A percentile compares a stretch with the other conserved stretches of the same genome.
Conservation (phyloP, 2,329 filamentous ascomycete species). For the Onygena corvina region DNA sequence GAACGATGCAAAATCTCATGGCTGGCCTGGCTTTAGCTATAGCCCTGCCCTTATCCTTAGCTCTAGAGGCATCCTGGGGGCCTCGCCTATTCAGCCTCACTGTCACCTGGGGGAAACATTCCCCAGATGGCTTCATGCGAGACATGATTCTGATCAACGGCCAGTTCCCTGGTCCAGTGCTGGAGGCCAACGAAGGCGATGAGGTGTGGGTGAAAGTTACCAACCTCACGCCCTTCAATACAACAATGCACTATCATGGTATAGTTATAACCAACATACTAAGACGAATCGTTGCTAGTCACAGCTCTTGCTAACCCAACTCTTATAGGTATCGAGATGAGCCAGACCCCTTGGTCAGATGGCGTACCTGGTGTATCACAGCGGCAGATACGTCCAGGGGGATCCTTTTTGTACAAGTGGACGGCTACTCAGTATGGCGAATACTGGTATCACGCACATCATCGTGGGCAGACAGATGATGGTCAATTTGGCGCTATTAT, state of each 20-base stretch:
- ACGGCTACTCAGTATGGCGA: conserved; percentile 28
- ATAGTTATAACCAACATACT: too few species aligned
- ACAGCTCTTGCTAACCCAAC: too few species aligned
- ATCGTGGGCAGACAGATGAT: too few species aligned
- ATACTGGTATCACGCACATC: conserved; percentile 26
- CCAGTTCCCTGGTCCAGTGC: conserved; percentile 15
- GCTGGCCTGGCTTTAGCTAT: too few species aligned
- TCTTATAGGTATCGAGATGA: conserved; percentile 10
- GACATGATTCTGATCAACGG: conserved; percentile 16
- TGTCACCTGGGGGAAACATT: conserved; percentile 13
- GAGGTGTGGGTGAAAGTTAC: conserved; percentile 14
- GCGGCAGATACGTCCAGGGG: conserved; percentile 17
- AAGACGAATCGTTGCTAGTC: too few species aligned
- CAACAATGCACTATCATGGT: conserved; percentile 20
- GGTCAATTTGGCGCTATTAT: too few species aligned
- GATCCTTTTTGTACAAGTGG: conserved; percentile 24
- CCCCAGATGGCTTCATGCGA: conserved; percentile 18
- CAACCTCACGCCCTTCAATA: conserved; percentile 15
- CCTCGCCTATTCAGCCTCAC: too few species aligned
- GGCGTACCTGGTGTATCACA: conserved; percentile 17
- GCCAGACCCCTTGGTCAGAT: conserved; percentile 17
- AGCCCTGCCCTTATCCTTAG: too few species aligned
- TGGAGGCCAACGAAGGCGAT: conserved; percentile 14
- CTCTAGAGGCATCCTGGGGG: too few species aligned
- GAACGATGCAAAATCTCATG: too few species aligned